phyloP scores from a whole-genome alignment of 768 basidiomycete species.

The Pleurotus eryngii region DNA sequence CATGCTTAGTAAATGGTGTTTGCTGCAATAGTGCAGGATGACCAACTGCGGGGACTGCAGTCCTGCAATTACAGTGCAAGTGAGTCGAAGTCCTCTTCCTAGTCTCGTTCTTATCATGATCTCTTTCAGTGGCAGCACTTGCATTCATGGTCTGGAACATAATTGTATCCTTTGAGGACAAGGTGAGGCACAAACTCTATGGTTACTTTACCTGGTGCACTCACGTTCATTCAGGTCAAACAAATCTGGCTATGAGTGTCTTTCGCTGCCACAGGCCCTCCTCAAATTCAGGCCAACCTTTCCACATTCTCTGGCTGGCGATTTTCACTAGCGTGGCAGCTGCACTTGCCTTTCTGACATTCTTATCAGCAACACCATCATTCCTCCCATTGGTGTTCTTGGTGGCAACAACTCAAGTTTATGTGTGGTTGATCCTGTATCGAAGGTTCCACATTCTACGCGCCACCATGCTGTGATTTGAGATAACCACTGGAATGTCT shows the following conservation, averaged over 20 bases:
- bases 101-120: not conserved
- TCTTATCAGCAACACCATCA: conserved; percentile 22
- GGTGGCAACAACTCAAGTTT: conserved; percentile 1
- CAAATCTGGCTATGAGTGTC: conserved; percentile 19
- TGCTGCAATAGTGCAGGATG: conserved; percentile 4
- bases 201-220: not conserved
- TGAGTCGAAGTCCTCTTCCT: conserved; percentile 8
- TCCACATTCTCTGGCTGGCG: no score
- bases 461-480: conserved; percentile 29
- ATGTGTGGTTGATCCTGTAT: conserved; percentile 4
- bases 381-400: conserved; percentile 31
- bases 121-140: conserved; percentile 19
- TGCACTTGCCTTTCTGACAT: conserved; percentile 20
- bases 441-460: conserved; percentile 14
- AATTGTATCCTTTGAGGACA: conserved; percentile 13
- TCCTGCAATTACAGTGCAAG: conserved; percentile 22
- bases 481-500: conserved; percentile 37
- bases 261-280: not conserved
- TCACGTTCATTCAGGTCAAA: conserved; percentile 10
- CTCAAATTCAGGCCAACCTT: no score
- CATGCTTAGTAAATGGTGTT: not conserved
- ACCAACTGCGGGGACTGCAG: conserved; percentile 15
- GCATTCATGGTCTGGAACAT: conserved; percentile 21
- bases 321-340: conserved; percentile 22
- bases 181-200: conserved; percentile 10